Evolutionary conservation across 106 monocot species (phyloP).

Genomic region (Acanthochlamys bracteata): DNA sequence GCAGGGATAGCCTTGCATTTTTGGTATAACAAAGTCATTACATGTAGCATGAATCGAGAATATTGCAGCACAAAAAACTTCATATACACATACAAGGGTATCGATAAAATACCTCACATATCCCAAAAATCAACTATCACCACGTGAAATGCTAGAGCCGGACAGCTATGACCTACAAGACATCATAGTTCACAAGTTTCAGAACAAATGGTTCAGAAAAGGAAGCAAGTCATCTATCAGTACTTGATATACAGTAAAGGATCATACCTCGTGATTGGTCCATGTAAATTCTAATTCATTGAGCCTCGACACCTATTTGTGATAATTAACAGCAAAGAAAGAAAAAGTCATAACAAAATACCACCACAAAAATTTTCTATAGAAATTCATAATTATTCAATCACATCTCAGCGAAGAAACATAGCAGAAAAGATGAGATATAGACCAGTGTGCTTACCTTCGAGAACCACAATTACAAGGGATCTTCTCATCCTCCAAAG

Average conservation of each 20-base stretch:
- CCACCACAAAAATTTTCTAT: not conserved
- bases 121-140: not conserved
- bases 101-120: not conserved
- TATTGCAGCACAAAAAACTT: not conserved
- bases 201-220: not conserved
- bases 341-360: too few species aligned
- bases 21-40: too few species aligned
- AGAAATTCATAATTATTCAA: not conserved
- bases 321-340: constrained; percentile 5
- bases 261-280: not conserved
- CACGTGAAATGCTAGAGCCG: not conserved
- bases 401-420: not conserved
- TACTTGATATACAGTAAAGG: not conserved
- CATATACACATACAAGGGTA: not conserved
- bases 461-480: constrained; percentile 93
- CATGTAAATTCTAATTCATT: constrained; percentile 5
- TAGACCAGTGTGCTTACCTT: constrained; percentile 31
- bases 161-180: not conserved
- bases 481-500: constrained; percentile 93
- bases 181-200: not conserved
- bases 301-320: constrained; percentile 38
- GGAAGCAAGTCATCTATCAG: not conserved
- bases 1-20: too few species aligned
- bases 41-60: not conserved
- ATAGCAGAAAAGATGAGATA: not conserved